These are phyloP conservation scores for Penicillium sp. DNA, from an alignment of 2,329 filamentous ascomycete genomes.

Conservation along the genomic window DNA sequence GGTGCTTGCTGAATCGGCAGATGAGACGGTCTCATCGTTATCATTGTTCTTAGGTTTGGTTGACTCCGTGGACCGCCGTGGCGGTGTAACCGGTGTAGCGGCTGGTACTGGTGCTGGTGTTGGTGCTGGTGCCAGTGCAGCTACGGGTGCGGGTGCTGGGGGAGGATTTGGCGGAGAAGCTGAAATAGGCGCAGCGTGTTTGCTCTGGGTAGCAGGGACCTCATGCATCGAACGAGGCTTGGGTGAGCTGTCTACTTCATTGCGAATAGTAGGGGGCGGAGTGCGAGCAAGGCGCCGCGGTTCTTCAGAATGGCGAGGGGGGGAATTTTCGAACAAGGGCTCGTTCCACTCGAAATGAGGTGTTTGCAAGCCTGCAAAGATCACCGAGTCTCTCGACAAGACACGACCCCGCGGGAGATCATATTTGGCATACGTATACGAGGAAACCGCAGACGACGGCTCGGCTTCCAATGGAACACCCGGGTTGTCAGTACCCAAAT, in stretches of 20 bases:
- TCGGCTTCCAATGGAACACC: conserved; percentile 28
- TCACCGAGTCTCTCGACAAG: conserved; percentile 69
- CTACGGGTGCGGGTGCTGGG: conserved; percentile 3
- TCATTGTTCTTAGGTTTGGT: conserved; percentile 25
- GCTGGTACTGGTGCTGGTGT: conserved; percentile 6
- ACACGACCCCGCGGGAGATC: conserved; percentile 79
- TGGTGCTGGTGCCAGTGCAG: conserved; percentile 7
- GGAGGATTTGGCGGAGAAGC: conserved; percentile 14
- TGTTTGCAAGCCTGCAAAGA: conserved; percentile 60
- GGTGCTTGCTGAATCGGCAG: conserved; percentile 69
- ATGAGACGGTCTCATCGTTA: conserved; percentile 54
- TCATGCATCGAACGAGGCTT: conserved; percentile 36
- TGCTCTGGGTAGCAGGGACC: conserved; percentile 24
- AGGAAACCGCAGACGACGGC: conserved; percentile 59
- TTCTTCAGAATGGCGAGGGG: conserved; percentile 34
- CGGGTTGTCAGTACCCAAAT: conserved; percentile 27
- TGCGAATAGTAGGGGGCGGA: conserved; percentile 36
- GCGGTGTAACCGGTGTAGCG: conserved; percentile 8
- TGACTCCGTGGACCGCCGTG: conserved; percentile 20
- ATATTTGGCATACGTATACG: conserved; percentile 88
- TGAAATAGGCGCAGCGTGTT: conserved; percentile 9
- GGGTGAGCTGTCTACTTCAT: conserved; percentile 25
- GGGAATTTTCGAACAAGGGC: conserved; percentile 50
- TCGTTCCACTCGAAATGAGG: conserved; percentile 69
- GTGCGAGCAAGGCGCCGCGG: conserved; percentile 29